Conservation (phyloP, 2,329 filamentous ascomycete genomes). For the Shiraia bambusicola region DNA sequence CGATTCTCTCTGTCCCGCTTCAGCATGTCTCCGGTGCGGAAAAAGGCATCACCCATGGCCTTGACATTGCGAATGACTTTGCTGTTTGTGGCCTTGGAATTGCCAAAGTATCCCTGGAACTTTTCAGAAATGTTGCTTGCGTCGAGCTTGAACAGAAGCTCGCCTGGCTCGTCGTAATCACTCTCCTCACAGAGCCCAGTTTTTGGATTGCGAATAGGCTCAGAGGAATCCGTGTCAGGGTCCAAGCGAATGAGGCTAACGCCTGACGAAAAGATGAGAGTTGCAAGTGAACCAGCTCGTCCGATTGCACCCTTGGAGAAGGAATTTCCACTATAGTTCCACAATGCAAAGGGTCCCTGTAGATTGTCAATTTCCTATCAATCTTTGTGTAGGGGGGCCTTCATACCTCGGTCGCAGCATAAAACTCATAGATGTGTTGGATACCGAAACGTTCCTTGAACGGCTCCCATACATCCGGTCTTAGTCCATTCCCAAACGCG, state of each 20-base stretch:
- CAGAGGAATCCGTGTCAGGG: constrained; percentile 58
- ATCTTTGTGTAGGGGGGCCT: too few relatives aligned
- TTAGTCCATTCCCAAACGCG: constrained; percentile 45
- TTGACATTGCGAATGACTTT: constrained; percentile 41
- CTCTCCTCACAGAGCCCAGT: constrained; percentile 67
- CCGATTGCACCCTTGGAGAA: constrained; percentile 65
- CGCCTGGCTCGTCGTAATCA: constrained; percentile 66
- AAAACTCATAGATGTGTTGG: constrained; percentile 42
- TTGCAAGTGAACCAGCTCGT: constrained; percentile 65
- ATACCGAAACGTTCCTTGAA: constrained; percentile 47
- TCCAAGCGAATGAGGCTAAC: constrained; percentile 68
- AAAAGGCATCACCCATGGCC: constrained; percentile 41
- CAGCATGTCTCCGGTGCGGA: constrained; percentile 42
- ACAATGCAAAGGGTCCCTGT: constrained; percentile 59
- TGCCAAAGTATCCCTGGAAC: constrained; percentile 66
- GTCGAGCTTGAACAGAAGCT: constrained; percentile 59
- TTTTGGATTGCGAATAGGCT: constrained; percentile 62
- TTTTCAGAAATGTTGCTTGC: constrained; percentile 47
- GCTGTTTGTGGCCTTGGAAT: constrained; percentile 33
- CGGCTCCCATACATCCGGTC: constrained; percentile 45
- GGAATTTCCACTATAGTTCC: constrained; percentile 57
- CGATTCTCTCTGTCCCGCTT: constrained; percentile 34
- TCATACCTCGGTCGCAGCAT: constrained; percentile 41
- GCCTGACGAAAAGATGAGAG: constrained; percentile 52
- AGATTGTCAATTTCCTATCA: too few relatives aligned